A percentile compares a stretch with the other conserved stretches of the same genome.
These are phyloP conservation scores for Entomortierella chlamydospora DNA, from an alignment of 192 early-diverging fungal species.

Conservation along the genomic window DNA sequence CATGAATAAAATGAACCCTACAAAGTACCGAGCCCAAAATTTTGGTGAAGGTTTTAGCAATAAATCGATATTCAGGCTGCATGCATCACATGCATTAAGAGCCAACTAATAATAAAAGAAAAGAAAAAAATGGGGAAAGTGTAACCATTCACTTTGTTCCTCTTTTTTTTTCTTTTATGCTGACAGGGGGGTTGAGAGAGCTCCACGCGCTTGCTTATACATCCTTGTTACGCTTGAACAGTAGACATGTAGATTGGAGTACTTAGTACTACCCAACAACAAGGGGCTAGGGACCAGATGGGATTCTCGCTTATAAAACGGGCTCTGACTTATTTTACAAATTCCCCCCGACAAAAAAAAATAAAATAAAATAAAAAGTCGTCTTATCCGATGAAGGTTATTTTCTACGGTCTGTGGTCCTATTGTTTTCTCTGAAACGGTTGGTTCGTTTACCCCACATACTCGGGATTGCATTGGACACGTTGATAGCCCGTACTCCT, in stretches of 20 bases:
- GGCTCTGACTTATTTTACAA: not conserved
- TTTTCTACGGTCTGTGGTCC: not conserved
- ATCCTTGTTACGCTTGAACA: not conserved
- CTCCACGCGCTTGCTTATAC: slow-evolving; percentile 2
- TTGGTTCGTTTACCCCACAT: not conserved
- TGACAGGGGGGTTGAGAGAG: not conserved
- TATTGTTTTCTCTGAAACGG: not conserved
- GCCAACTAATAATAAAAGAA: not conserved
- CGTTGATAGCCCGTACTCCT: not conserved
- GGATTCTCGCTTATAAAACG: slow-evolving; percentile 2
- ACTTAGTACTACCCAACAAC: not conserved
- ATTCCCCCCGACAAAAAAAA: not conserved
- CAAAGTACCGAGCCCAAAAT: not conserved
- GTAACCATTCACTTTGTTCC: too few relatives aligned
- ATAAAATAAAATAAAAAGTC: not conserved
- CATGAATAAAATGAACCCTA: not conserved
- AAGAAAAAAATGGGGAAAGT: slow-evolving; percentile 5
- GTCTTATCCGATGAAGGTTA: not conserved
- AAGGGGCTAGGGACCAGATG: not conserved
- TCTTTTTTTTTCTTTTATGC: not conserved
- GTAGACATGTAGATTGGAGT: not conserved
- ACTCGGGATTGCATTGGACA: not conserved
- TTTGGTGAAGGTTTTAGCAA: not conserved
- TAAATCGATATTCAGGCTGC: not conserved
- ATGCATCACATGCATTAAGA: slow-evolving; percentile 8